Evolutionary conservation across 345 rosid genomes (phyloP).

Genomic region (Aquilaria malaccensis): DNA sequence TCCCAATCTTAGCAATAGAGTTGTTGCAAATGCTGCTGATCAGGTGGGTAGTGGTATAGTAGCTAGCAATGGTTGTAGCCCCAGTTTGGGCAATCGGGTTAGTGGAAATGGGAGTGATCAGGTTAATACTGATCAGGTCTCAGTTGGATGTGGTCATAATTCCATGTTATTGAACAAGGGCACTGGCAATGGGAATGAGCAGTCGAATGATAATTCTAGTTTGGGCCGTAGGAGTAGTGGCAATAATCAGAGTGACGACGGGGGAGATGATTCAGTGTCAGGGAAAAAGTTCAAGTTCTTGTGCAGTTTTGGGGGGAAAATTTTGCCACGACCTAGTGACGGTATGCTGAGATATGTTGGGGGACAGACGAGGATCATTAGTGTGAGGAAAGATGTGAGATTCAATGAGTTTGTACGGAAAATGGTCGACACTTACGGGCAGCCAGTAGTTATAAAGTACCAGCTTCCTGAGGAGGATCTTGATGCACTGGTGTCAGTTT

Average conservation of each 20-base stretch:
- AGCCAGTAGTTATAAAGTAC: constrained; percentile 53
- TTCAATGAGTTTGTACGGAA: constrained; percentile 47
- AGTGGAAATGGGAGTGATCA: constrained; percentile 20
- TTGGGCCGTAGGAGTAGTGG: constrained; percentile 28
- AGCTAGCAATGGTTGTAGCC: constrained; percentile 21
- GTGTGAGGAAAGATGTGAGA: constrained; percentile 43
- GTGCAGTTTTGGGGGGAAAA: constrained; percentile 76
- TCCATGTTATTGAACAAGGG: constrained; percentile 22
- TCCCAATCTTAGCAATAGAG: constrained; percentile 32
- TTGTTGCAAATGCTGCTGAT: constrained; percentile 43
- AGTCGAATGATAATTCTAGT: constrained; percentile 30
- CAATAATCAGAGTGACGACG: constrained; percentile 39
- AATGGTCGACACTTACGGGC: constrained; percentile 47
- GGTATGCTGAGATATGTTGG: constrained; percentile 69
- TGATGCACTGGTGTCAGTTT: constrained; percentile 72
- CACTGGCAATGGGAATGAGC: constrained; percentile 32
- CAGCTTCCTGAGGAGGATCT: constrained; percentile 87
- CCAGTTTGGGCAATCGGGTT: constrained; percentile 27
- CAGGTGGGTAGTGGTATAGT: constrained; percentile 27
- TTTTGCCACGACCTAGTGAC: constrained; percentile 78
- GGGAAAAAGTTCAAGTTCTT: constrained; percentile 59
- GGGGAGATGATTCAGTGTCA: constrained; percentile 46
- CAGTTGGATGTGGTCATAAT: constrained; percentile 12
- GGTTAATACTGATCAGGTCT: constrained; percentile 11
- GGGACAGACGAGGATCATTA: constrained; percentile 64